Percentiles rank a stretch among this genome's conserved stretches.
These are phyloP conservation scores for Aurinia saxatilis DNA, from an alignment of 345 rosid genomes.

Conservation along the genomic window DNA sequence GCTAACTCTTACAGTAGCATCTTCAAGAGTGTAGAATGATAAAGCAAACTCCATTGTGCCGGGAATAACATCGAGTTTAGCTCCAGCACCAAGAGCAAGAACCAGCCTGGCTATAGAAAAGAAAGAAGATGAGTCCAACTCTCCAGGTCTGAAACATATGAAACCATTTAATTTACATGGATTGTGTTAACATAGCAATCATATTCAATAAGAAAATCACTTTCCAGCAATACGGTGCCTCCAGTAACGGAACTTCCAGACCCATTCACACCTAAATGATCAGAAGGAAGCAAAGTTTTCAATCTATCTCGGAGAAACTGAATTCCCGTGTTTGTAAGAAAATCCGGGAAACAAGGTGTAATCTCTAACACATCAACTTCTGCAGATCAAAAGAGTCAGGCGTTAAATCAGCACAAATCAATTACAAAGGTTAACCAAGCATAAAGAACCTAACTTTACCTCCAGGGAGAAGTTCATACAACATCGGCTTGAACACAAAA, in stretches of 20 bases:
- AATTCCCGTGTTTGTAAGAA: slow-evolving; percentile 64
- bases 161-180: background rate
- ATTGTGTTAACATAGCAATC: slow-evolving; percentile 45
- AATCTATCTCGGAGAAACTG: slow-evolving; percentile 75
- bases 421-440: background rate
- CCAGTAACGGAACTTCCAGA: slow-evolving; percentile 40
- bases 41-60: no score
- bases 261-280: slow-evolving; percentile 50
- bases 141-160: background rate
- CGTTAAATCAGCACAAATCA: slow-evolving; percentile 1
- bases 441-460: slow-evolving; percentile 27
- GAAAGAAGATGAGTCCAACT: slow-evolving; percentile 24
- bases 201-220: slow-evolving; percentile 70
- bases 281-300: slow-evolving; percentile 57
- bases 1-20: slow-evolving; percentile 60
- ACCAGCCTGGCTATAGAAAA: slow-evolving; percentile 90
- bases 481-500: no score
- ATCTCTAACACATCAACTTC: slow-evolving; percentile 98
- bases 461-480: no score
- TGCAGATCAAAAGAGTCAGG: slow-evolving; percentile 28
- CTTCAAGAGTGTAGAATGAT: no score
- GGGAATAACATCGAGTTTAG: slow-evolving; percentile 73
- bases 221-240: slow-evolving; percentile 85
- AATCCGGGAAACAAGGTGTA: slow-evolving; percentile 89
- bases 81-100: slow-evolving; percentile 96